Base-by-base conservation (phyloP, 2,329 filamentous ascomycete species). In the Colletotrichum plurivorum region DNA sequence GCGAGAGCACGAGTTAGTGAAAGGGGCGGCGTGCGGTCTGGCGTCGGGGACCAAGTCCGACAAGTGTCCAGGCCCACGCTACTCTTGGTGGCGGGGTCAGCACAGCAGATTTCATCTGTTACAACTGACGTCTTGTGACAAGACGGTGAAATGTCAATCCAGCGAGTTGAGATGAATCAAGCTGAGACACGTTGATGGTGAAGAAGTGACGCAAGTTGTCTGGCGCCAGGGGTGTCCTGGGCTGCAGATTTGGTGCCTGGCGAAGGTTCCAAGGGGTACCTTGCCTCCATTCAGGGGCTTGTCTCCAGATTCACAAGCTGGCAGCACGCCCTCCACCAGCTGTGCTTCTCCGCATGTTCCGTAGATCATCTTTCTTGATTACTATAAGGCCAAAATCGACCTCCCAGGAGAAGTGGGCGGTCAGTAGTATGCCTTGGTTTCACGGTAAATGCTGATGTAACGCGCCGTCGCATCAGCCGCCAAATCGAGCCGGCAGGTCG, bases 91-190 rank as follows among this genome's bases (percentile, higher is more conserved):
- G 48, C 48, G 41, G 61, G 54, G 63, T 48, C 41, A 15, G 52
- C 46, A 45, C 60, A 27, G 59, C 43, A 56, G 22, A 43, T 64
- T 54, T 36, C 48, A 68, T 49, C 65, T 68, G 65, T 65, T 27
- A 65, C 61, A 53, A 64, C 49, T 68, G 65, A 59, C 61, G 65
- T 68, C 65, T 68, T 68, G 65, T 59, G 65, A 58, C 65, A 65
- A 48, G 43, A 54, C 65, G 61, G 61, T 20, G 45, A 54, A 64
- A 54, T 52, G 48, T 49, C 60, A 65, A 54, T 16, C n/a, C 54
- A 43, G 27, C 5, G n/a, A 65, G 46, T 68, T 49, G 48, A 31
- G 65, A 65, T 65, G 54, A 68, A 65, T 59, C 65, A 68, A 43
- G 53, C 61, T 68, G 65, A 68, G 65, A 65, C 65, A 56, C 7